Conservation (phyloP, 768 basidiomycete species). For the Termitomyces sp. region DNA sequence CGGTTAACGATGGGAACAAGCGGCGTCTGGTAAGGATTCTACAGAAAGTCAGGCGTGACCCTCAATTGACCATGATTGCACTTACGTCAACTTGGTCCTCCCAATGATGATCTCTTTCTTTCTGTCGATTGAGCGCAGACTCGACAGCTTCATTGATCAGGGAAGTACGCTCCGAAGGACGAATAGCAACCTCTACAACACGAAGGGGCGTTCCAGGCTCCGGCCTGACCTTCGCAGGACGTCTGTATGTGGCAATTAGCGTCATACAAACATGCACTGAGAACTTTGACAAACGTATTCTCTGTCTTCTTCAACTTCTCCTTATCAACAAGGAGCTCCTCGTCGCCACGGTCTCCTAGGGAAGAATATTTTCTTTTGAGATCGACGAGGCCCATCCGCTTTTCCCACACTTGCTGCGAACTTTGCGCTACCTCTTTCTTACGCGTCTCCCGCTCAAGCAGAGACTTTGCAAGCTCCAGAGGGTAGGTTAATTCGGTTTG, state of each 20-base stretch:
- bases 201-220: conserved; percentile 39
- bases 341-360: conserved; percentile 61
- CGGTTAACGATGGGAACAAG: conserved; percentile 54
- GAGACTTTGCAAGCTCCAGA: conserved; percentile 63
- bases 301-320: conserved; percentile 63
- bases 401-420: conserved; percentile 71
- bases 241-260: conserved; percentile 26
- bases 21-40: conserved; percentile 71
- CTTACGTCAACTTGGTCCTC: conserved; percentile 83
- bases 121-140: conserved; percentile 53
- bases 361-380: conserved; percentile 72
- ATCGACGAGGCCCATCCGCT: conserved; percentile 67
- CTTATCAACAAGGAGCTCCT: conserved; percentile 70
- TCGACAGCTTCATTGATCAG: conserved; percentile 61
- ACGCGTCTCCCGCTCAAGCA: conserved; percentile 66
- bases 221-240: conserved; percentile 51
- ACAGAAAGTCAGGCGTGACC: background rate
- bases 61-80: background rate
- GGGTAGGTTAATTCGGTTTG: conserved; percentile 71
- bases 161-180: conserved; percentile 61
- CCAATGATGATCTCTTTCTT: conserved; percentile 76
- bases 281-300: conserved; percentile 21
- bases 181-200: conserved; percentile 41
- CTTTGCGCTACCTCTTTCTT: conserved; percentile 66
- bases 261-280: background rate